These are phyloP conservation scores for Trichoderma sp. DNA, from an alignment of 2,329 filamentous ascomycete genomes.

Conservation along the genomic window DNA sequence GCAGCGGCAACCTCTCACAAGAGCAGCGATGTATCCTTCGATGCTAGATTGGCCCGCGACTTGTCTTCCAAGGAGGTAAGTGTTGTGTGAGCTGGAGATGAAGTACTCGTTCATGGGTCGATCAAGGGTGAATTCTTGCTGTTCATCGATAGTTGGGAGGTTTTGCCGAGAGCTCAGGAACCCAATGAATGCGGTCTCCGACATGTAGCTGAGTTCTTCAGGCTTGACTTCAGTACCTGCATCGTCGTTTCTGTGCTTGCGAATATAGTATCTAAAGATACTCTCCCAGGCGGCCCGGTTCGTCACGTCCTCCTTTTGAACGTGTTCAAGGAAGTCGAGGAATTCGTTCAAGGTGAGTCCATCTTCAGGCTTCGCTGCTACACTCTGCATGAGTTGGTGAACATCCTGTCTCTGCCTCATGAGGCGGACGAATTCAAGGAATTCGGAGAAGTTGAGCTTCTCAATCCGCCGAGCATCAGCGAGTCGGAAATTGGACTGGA, in stretches of 20 bases:
- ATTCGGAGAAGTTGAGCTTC: conserved; percentile 74
- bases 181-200: conserved; percentile 71
- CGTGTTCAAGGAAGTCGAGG: conserved; percentile 67
- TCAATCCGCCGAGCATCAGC: conserved; percentile 66
- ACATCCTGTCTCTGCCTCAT: conserved; percentile 86
- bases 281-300: conserved; percentile 66
- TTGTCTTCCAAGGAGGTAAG: conserved; percentile 89
- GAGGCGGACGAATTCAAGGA: conserved; percentile 76
- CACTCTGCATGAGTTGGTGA: conserved; percentile 64
- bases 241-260: conserved; percentile 53
- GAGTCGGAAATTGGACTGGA: conserved; percentile 70
- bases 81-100: conserved; percentile 98
- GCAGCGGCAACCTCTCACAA: conserved; percentile 87
- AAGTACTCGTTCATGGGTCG: conserved; percentile 94
- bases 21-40: conserved; percentile 87
- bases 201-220: conserved; percentile 60
- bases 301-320: conserved; percentile 72
- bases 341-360: conserved; percentile 75
- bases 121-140: conserved; percentile 65
- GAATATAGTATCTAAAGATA: conserved; percentile 68
- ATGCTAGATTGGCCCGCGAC: conserved; percentile 87
- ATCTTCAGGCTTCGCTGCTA: conserved; percentile 56
- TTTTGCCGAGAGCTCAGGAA: conserved; percentile 77
- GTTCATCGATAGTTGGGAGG: conserved; percentile 60
- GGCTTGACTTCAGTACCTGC: conserved; percentile 43